Evolutionary conservation across 2,329 filamentous ascomycete genomes (phyloP).

Genomic region (Cryphonectria radicalis): DNA sequence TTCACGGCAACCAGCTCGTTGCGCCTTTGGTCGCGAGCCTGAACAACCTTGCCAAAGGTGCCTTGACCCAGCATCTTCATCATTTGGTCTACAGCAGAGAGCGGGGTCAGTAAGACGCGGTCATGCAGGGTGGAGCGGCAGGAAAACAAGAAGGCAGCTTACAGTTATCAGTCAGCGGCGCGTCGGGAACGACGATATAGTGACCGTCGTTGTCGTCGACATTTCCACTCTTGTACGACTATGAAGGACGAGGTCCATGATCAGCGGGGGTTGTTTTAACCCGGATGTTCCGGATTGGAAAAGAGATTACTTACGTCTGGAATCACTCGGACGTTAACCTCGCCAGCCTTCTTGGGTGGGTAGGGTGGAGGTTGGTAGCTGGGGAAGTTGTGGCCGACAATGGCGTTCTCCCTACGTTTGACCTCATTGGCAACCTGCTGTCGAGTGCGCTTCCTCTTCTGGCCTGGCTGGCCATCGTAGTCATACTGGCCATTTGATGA

Average conservation of each 20-base stretch:
- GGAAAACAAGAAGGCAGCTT: constrained; percentile 45
- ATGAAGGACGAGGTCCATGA: not conserved
- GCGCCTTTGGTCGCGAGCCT: constrained; percentile 79
- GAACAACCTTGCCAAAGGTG: constrained; percentile 97
- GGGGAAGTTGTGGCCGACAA: constrained; percentile 70
- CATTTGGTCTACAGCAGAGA: constrained; percentile 71
- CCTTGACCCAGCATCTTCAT: constrained; percentile 90
- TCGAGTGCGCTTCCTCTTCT: constrained; percentile 86
- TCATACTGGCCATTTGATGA: constrained; percentile 68
- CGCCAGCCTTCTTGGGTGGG: constrained; percentile 87
- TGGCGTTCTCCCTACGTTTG: constrained; percentile 75
- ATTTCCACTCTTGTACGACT: constrained; percentile 62
- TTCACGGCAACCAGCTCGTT: constrained; percentile 89
- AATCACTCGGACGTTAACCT: constrained; percentile 68
- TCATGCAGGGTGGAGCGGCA: not conserved
- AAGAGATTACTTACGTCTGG: constrained; percentile 60
- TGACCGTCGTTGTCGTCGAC: constrained; percentile 97
- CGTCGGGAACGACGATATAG: constrained; percentile 90
- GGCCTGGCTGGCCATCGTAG: constrained; percentile 69
- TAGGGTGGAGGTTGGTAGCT: constrained; percentile 86
- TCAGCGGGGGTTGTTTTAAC: constrained; percentile 17
- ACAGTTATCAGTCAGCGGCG: constrained; percentile 88
- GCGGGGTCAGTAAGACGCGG: not conserved
- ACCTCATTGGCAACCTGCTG: constrained; percentile 83
- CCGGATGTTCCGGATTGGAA: not conserved